Evolutionary conservation across 257 asterid species (phyloP).

Genomic region (Solanum piurae): DNA sequence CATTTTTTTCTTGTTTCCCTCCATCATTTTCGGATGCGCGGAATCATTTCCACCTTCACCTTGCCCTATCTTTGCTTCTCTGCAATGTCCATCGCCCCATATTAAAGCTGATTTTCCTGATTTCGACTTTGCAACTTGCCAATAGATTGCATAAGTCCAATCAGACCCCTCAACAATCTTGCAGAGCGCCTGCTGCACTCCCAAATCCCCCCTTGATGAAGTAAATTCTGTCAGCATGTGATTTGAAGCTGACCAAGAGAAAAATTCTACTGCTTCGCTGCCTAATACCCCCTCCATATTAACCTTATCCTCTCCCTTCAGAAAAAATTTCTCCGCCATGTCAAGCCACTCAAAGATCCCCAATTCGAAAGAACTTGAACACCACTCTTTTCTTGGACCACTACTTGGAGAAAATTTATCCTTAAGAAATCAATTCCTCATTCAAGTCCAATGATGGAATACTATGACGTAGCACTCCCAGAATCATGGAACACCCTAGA

Average conservation of each 20-base stretch:
- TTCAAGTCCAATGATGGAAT: background rate
- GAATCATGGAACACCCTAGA: background rate
- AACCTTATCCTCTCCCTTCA: conserved; percentile 48
- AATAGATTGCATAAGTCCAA: conserved; percentile 82
- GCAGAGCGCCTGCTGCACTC: conserved; percentile 61
- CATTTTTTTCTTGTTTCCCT: conserved; percentile 38
- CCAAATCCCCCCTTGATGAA: conserved; percentile 52
- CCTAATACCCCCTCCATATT: conserved; percentile 62
- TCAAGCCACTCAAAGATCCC: conserved; percentile 6
- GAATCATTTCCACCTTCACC: conserved; percentile 12
- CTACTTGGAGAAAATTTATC: background rate
- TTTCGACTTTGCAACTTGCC: conserved; percentile 88
- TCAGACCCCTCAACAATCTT: conserved; percentile 70
- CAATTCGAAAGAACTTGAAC: background rate
- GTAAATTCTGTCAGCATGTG: conserved; percentile 61
- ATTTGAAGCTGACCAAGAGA: conserved; percentile 66
- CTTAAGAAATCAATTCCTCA: background rate
- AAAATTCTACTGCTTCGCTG: conserved; percentile 61
- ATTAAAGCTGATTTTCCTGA: conserved; percentile 88
- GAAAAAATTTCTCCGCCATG: conserved; percentile 62
- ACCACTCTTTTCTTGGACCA: background rate
- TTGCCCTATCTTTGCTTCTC: conserved; percentile 33
- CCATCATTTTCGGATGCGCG: conserved; percentile 6
- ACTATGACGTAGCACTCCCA: background rate
- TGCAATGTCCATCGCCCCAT: conserved; percentile 93